Percentiles rank a stretch among this genome's conserved stretches.
These are phyloP conservation scores for Podospora conica DNA, from an alignment of 495 filamentous ascomycete genomes.

Conservation along the genomic window DNA sequence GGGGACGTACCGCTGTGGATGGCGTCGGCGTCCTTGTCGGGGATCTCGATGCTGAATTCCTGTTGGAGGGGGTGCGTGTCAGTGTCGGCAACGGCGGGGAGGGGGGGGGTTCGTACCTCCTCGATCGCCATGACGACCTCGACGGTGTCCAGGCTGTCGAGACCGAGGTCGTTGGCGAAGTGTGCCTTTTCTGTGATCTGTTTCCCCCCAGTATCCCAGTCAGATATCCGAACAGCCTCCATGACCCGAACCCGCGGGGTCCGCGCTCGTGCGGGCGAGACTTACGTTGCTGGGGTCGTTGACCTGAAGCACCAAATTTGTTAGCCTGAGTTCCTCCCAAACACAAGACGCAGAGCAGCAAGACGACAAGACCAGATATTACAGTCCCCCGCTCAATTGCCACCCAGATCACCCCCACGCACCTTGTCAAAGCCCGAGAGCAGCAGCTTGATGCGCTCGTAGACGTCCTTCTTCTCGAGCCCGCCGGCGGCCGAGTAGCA, in stretches of 20 bases:
- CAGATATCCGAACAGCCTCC: not conserved
- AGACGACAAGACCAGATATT: not conserved
- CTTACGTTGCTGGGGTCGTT: constrained; percentile 70
- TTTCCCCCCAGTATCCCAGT: not conserved
- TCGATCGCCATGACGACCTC: constrained; percentile 99
- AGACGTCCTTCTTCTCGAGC: constrained; percentile 74
- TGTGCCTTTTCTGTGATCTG: constrained; percentile 77
- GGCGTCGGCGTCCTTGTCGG: constrained; percentile 95
- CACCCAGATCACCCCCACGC: constrained; percentile 25
- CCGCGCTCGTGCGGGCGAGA: constrained; percentile 4
- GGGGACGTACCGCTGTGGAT: constrained; percentile 83
- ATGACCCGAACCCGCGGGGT: not conserved
- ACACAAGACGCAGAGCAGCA: not conserved
- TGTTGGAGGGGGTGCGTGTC: constrained; percentile 30
- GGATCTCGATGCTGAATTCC: constrained; percentile 99
- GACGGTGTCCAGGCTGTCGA: constrained; percentile 96
- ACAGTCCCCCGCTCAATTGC: not conserved
- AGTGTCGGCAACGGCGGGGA: not conserved
- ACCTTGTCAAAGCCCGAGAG: constrained; percentile 98
- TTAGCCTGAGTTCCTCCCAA: constrained; percentile 8
- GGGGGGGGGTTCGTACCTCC: constrained; percentile 60
- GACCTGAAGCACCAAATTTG: constrained; percentile 44
- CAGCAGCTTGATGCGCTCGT: constrained; percentile 87
- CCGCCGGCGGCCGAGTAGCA: constrained; percentile 80
- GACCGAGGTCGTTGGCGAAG: constrained; percentile 91